Evolutionary conservation across 2,329 filamentous ascomycete species (phyloP), one percentile per base, ranked within the genome.

Genomic region (Davidsoniella eucalypti): DNA sequence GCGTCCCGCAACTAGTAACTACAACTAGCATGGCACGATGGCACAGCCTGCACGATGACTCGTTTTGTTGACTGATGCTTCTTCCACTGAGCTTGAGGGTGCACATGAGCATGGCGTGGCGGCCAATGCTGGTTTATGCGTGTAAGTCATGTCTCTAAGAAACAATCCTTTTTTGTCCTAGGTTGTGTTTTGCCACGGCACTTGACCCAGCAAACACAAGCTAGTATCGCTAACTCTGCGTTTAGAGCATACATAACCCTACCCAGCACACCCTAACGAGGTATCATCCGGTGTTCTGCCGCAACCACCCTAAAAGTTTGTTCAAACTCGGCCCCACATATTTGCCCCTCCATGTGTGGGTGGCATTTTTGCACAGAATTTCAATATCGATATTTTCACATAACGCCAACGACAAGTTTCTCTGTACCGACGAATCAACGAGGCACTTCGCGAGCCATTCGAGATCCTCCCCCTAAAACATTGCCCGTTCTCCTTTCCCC

Each of bases 341-440:
- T 42, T 26, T 53, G 47, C 51, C 51, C 51, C 51, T 53, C 51
- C 51, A 53, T 50, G 43, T 40, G 43, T 49, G 39, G 47, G 47
- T 17, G 41, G 49, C 39, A 21, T 23, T 33, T 21, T 40, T 42
- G 47, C 51, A 53, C 51, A 53, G 44, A 53, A 53, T 33, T 33
- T 50, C 43, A 52, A 53, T 53, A 50, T 53, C 43, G 49, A 53
- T 53, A 50, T 53, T 53, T 50, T 50, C 47, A 49, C 44, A 43
- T 47, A 46, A 39, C 36, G 38, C 10, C 26, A 33, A 33, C 26
- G 26, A 9, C 26, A 33, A 33, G 26, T 29, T 33, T 46, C 16
- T 37, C 17, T 21, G 9, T 23, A 17, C 29, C 37, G 38, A 43
- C 47, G 21, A 17, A 46, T 41, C 33, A 7, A 40, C 38, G 43